A percentile compares a stretch with the other conserved stretches of the same genome.
Conservation (phyloP, 805 yeast species). For the Kodamaea jinghongensis region DNA sequence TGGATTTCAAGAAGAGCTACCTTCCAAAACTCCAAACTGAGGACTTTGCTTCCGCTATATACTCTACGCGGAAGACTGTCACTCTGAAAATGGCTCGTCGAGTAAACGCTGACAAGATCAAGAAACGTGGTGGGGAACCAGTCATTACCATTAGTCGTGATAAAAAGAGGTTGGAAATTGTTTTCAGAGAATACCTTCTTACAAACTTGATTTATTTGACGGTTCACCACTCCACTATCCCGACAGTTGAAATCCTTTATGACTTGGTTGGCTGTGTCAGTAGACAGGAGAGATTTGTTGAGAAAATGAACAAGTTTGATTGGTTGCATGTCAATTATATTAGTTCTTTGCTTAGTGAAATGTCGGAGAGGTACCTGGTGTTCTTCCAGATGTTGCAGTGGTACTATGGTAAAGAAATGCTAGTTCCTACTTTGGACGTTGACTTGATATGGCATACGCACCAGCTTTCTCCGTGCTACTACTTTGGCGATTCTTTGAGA, state of each 20-base stretch:
- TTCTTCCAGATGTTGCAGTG: slow-evolving; percentile 12
- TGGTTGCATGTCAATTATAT: slow-evolving; percentile 14
- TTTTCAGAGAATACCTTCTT: slow-evolving; percentile 8
- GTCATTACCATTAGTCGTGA: not conserved
- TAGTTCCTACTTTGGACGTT: slow-evolving; percentile 28
- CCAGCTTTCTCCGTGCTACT: slow-evolving; percentile 16
- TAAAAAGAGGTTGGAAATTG: not conserved
- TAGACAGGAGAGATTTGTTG: slow-evolving; percentile 22
- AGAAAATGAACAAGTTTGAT: slow-evolving; percentile 18
- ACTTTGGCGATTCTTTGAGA: slow-evolving; percentile 14
- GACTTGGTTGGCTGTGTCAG: slow-evolving; percentile 26
- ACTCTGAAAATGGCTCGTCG: no score
- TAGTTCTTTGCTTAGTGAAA: slow-evolving; percentile 13
- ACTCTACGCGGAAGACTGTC: no score
- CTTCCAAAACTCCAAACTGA: not conserved
- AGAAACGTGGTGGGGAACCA: no score
- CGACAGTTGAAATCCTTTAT: slow-evolving; percentile 12
- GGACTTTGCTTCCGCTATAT: not conserved
- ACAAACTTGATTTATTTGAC: slow-evolving; percentile 15
- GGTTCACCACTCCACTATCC: not conserved
- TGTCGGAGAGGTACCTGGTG: slow-evolving; percentile 18
- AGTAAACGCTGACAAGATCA: no score
- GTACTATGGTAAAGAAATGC: slow-evolving; percentile 4
- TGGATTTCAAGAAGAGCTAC: not conserved
- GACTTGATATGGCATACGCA: slow-evolving; percentile 31